A percentile compares a stretch with the other conserved stretches of the same genome.
Conservation (phyloP, 352 stramenopile species). For the Globisporangium barbulae region DNA sequence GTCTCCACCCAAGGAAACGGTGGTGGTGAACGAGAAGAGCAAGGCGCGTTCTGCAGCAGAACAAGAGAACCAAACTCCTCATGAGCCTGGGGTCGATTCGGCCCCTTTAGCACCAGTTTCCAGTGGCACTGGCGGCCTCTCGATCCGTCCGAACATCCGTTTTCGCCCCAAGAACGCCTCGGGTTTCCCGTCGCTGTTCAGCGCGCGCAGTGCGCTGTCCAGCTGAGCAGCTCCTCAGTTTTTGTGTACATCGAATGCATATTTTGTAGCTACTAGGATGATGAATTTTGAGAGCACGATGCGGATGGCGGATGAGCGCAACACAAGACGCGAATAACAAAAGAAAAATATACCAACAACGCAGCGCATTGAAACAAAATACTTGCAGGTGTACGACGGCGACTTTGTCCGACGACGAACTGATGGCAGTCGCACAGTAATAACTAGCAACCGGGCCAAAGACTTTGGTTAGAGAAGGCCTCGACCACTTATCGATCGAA, state of each 20-base stretch:
- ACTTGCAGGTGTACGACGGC: background rate
- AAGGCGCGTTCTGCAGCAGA: background rate
- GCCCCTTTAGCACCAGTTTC: slow-evolving; percentile 4
- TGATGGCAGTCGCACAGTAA: too few species aligned
- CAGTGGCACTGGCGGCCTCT: slow-evolving; percentile 23
- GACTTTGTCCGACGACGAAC: slow-evolving; percentile 7
- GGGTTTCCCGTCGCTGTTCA: slow-evolving; percentile 46
- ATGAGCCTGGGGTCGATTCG: background rate
- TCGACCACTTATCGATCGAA: background rate
- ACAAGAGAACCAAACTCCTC: slow-evolving; percentile 14
- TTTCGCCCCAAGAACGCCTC: slow-evolving; percentile 54
- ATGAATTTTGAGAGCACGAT: background rate
- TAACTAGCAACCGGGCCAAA: background rate
- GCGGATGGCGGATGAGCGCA: background rate
- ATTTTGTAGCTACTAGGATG: background rate
- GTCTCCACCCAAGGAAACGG: slow-evolving; percentile 1
- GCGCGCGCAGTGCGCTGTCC: slow-evolving; percentile 12
- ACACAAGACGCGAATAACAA: slow-evolving; percentile 1
- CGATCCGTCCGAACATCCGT: slow-evolving; percentile 64
- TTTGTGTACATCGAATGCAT: background rate
- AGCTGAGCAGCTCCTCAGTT: background rate
- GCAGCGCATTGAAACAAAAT: background rate
- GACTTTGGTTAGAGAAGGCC: background rate
- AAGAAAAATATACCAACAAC: background rate
- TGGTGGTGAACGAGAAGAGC: background rate